Evolutionary conservation across 495 filamentous ascomycete species (phyloP).

Genomic region (Penicillium argentinense): DNA sequence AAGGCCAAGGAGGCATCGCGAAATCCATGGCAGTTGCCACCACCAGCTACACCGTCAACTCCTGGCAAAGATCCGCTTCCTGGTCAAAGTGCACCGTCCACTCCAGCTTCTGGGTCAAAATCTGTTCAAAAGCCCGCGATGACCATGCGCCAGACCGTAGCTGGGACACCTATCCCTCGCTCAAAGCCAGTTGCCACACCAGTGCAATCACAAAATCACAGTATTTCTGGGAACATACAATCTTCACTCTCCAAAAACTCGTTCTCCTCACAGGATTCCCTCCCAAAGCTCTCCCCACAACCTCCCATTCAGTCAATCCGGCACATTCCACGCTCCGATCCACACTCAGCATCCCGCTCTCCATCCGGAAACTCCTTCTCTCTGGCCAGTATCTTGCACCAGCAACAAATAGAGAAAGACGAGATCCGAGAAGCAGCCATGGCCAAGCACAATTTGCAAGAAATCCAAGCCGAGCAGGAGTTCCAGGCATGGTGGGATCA

Average conservation of each 20-base stretch:
- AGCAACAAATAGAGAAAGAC: conserved; percentile 84
- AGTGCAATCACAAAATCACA: conserved; percentile 26
- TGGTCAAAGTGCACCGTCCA: conserved; percentile 19
- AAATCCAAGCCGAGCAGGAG: conserved; percentile 94
- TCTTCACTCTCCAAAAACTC: conserved; percentile 23
- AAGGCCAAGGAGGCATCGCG: conserved; percentile 45
- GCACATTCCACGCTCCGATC: conserved; percentile 43
- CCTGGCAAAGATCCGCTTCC: conserved; percentile 20
- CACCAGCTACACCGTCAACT: conserved; percentile 17
- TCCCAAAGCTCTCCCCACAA: conserved; percentile 26
- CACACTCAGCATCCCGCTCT: conserved; percentile 35
- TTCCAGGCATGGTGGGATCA: conserved; percentile 99
- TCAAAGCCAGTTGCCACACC: conserved; percentile 31
- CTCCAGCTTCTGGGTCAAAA: conserved; percentile 22
- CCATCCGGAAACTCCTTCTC: conserved; percentile 63
- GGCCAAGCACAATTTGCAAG: conserved; percentile 80
- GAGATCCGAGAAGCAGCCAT: conserved; percentile 73
- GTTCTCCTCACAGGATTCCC: conserved; percentile 16
- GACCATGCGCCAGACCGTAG: conserved; percentile 63
- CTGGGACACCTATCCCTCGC: conserved; percentile 45
- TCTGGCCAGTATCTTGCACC: conserved; percentile 83
- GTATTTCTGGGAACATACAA: conserved; percentile 25
- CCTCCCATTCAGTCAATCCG: conserved; percentile 50
- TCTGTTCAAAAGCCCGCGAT: conserved; percentile 49
- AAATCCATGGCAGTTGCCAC: conserved; percentile 73